Evolutionary conservation across 2,329 filamentous ascomycete genomes (phyloP).

Genomic region (Pseudogymnoascus sp.): DNA sequence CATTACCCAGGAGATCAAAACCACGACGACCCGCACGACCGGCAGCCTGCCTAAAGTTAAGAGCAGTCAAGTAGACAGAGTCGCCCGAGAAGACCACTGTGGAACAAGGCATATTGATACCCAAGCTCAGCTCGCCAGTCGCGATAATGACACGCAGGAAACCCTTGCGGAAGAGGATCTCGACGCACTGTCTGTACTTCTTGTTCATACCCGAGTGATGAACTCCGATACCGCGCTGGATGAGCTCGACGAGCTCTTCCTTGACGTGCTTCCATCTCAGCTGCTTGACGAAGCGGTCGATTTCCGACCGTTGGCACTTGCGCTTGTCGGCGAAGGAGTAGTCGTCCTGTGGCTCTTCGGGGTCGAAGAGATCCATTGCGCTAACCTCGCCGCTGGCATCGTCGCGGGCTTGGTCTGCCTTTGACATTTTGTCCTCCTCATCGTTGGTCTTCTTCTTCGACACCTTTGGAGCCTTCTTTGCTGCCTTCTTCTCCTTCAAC

Average conservation of each 20-base stretch:
- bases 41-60: conserved; percentile 71
- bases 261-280: conserved; percentile 46
- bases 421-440: conserved; percentile 43
- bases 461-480: conserved; percentile 37
- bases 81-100: conserved; percentile 74
- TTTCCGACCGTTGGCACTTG: conserved; percentile 51
- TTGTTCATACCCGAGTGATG: conserved; percentile 78
- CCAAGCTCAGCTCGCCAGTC: conserved; percentile 68
- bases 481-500: conserved; percentile 37
- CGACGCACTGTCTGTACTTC: conserved; percentile 66
- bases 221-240: conserved; percentile 65
- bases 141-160: conserved; percentile 66
- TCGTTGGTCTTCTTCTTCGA: conserved; percentile 40
- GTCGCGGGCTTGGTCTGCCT: conserved; percentile 52
- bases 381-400: conserved; percentile 49
- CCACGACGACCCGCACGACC: conserved; percentile 74
- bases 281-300: conserved; percentile 48
- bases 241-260: conserved; percentile 50
- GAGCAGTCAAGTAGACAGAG: conserved; percentile 63
- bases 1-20: conserved; percentile 74
- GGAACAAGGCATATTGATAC: conserved; percentile 81
- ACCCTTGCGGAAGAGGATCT: conserved; percentile 68
- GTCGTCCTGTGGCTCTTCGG: conserved; percentile 53
- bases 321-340: conserved; percentile 63
- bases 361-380: conserved; percentile 60